Evolutionary conservation across 805 yeast genomes (phyloP), one percentile per base, ranked within the genome.

Genomic region (Zygosaccharomyces lentus): DNA sequence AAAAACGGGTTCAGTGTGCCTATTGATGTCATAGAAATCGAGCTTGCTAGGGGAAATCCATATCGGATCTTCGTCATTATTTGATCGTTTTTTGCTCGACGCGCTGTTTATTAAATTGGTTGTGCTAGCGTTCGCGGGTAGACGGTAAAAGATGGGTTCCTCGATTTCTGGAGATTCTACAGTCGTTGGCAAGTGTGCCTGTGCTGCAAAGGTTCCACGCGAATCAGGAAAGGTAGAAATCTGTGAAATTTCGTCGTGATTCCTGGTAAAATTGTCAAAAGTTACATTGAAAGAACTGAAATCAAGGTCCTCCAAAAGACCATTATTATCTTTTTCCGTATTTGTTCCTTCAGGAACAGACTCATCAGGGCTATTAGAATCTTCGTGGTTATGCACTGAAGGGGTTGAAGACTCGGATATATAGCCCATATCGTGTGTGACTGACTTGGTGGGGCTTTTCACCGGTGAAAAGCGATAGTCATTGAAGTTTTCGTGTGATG

Each of bases 21-120:
- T 56, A 21, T 50, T 53, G 12, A 53, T 15, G 36, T 58, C 59
- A 36, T 48, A 44, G 37, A 57, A 50, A 32, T 57, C 59, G 9
- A 64, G 40, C 45, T 64, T 63, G 37, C 62, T 59, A 5, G 68
- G 68, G 0, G 68, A 64, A 9, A 62, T 53, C 68, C 68, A 64
- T 17, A 64, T 56, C 4, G 66, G 64, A 26, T 62, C 67, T 16
- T 61, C 62, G 1, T 52, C 59, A 9, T 38, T 44, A 8, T 30
- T 19, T n/a, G 30, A 16, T 16, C 24, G 41, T 15, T 31, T 27
- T 13, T n/a, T 27, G 24, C 27, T 17, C 17, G 31, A 27, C 12
- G 25, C 16, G 10, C 16, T 27, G 23, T 27, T 38, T 10, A 27
- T 13, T 9, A 13, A 13, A 12, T 12, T 27, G 24, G 19, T 38